Conservation (phyloP, 2,329 filamentous ascomycete genomes). For the Stagonosporopsis vannaccii region DNA sequence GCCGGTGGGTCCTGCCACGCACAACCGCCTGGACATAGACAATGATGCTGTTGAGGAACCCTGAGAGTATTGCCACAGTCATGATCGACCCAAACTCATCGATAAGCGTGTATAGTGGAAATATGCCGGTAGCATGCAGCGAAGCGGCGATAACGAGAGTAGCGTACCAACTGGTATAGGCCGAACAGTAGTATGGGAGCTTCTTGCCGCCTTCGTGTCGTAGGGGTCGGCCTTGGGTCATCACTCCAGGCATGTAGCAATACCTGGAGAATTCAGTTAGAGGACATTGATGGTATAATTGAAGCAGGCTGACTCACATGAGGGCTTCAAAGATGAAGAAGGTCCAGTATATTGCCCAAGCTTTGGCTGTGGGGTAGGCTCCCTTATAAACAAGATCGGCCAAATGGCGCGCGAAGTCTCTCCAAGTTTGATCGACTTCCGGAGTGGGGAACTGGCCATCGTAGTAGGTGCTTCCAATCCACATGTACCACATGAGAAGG, state of each 20-base stretch:
- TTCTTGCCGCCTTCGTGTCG: slow-evolving; percentile 82
- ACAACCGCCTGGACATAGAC: slow-evolving; percentile 84
- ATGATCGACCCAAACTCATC: slow-evolving; percentile 94
- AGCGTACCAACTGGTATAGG: slow-evolving; percentile 81
- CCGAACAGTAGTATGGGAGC: slow-evolving; percentile 92
- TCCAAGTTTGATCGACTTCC: slow-evolving; percentile 67
- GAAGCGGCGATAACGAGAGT: slow-evolving; percentile 73
- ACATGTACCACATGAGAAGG: slow-evolving; percentile 97
- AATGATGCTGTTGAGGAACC: slow-evolving; percentile 79
- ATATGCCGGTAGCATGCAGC: slow-evolving; percentile 81
- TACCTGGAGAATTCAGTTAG: slow-evolving; percentile 53
- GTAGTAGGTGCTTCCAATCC: slow-evolving; percentile 93
- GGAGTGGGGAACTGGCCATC: slow-evolving; percentile 78
- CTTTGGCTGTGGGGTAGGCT: slow-evolving; percentile 80
- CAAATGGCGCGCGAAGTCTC: slow-evolving; percentile 75
- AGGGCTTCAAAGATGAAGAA: slow-evolving; percentile 16
- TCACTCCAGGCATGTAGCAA: slow-evolving; percentile 81
- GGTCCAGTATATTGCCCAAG: slow-evolving; percentile 91
- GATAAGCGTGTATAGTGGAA: slow-evolving; percentile 87
- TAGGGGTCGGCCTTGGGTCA: slow-evolving; percentile 84
- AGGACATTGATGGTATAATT: slow-evolving; percentile 75
- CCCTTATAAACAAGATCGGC: slow-evolving; percentile 76
- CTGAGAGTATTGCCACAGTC: slow-evolving; percentile 88
- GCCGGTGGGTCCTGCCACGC: slow-evolving; percentile 84
- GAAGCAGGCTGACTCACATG: slow-evolving; percentile 62